Base-by-base conservation (phyloP, 202 grass and related monocot species). In the Zizania palustris region DNA sequence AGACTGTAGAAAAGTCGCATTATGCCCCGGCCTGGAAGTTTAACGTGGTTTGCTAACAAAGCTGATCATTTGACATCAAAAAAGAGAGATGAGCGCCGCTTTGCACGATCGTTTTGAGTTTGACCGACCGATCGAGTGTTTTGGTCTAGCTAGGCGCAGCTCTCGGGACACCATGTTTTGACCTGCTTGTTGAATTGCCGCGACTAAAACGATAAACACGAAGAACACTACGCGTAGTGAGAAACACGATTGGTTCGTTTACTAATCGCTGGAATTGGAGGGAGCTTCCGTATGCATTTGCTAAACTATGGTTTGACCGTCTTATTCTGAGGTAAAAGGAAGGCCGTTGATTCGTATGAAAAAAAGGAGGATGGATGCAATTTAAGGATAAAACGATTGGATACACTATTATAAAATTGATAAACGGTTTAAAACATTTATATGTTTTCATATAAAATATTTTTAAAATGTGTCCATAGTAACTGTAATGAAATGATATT, bases 1-100 rank as follows among this genome's bases (percentile, higher is more conserved):
- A 35, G 35, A 3, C 60, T 55, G 66, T 51, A 4, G 67, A 66
- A 66, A 78, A 73, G 79, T 63, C 3, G 36, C 79, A 73, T 77
- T 35, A 63, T 75, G 51, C 2, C 41, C 44, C 44, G 15, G 12
- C 0, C 2, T 12, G 36, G 46, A 56, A 77, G 48, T 41, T 77
- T 77, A 77, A n/a, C 35, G 56, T 45, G 21, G 67, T 37, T 15
- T 22, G 38, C 69, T 19, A 7, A 37, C 13, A 7, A 37, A 3
- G 44, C 16, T 9, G 72, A 59, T 2, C n/a, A 59, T 2, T 22
- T 13, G 33, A 48, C 22, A 0, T 15, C 36, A 42, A 37, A 71
- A 1, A 41, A 18, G 38, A 1, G 34, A 18, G 38, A 49, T 2
- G 33, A 13, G 15, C 2, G 6, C 15, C 15, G 1, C 3, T n/a